Conservation (phyloP, 192 early-diverging fungal genomes). For the Backusella tarrabulga region DNA sequence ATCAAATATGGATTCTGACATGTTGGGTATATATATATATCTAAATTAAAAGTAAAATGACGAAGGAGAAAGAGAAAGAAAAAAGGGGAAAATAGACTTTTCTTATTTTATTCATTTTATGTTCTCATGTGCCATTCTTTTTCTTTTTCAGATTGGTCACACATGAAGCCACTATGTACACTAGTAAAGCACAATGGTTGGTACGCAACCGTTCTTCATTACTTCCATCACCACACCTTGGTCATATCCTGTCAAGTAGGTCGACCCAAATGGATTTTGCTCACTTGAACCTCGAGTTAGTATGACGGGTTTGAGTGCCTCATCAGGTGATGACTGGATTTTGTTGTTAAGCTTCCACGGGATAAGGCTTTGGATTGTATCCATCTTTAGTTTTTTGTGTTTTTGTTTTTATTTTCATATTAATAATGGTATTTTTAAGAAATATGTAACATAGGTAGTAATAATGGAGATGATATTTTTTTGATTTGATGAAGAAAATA, state of each 20-base stretch:
- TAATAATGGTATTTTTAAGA: background rate
- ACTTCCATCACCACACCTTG: constrained; percentile 60
- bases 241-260: constrained; percentile 60
- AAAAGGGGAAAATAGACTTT: background rate
- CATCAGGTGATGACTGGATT: constrained; percentile 21
- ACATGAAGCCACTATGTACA: background rate
- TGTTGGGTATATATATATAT: background rate
- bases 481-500: background rate
- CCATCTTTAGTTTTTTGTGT: background rate
- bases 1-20: constrained; percentile 9
- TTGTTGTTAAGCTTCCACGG: constrained; percentile 17
- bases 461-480: background rate
- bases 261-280: constrained; percentile 69
- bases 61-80: background rate
- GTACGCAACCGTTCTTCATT: constrained; percentile 61
- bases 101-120: background rate
- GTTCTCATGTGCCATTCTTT: background rate
- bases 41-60: background rate
- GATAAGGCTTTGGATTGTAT: constrained; percentile 29
- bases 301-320: constrained; percentile 50
- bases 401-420: background rate
- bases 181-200: constrained; percentile 55
- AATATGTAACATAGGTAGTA: background rate
- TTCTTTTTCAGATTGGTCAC: background rate
- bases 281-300: constrained; percentile 59